Conservation (phyloP, 805 yeast species). For the Tetrapisispora taiwanensis region DNA sequence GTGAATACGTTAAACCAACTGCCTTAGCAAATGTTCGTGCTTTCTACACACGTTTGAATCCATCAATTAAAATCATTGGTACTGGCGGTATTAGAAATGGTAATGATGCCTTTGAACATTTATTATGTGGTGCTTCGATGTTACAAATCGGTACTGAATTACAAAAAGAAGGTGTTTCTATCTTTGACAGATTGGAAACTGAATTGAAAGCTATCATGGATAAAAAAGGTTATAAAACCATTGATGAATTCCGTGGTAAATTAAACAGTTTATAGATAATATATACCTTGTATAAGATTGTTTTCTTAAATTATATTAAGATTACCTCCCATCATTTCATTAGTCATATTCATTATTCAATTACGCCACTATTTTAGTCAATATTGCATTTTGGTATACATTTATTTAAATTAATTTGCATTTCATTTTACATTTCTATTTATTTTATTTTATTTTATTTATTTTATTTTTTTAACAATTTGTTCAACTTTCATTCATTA, state of each 20-base stretch:
- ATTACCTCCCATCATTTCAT: neutral
- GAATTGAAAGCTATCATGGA: constrained; percentile 11
- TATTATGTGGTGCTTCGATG: constrained; percentile 27
- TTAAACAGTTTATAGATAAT: constrained; percentile 14
- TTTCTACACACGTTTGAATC: constrained; percentile 24
- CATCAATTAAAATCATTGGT: constrained; percentile 22
- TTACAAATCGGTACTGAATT: constrained; percentile 25
- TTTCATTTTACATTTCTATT: too few relatives aligned
- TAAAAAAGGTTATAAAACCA: constrained; percentile 21
- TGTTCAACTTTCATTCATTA: too few relatives aligned
- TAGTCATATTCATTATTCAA: neutral
- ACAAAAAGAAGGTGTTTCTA: constrained; percentile 20
- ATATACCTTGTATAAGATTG: neutral
- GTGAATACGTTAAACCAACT: constrained; percentile 27
- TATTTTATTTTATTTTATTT: too few relatives aligned
- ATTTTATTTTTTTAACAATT: too few relatives aligned
- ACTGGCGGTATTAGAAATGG: constrained; percentile 27
- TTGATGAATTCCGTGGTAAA: constrained; percentile 26
- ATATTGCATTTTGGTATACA: too few relatives aligned
- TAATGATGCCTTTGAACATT: constrained; percentile 26
- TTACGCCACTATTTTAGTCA: too few relatives aligned
- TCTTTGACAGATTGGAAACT: constrained; percentile 17
- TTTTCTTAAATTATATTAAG: neutral
- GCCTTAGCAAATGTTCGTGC: constrained; percentile 28
- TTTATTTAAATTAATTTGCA: too few relatives aligned